Base-by-base conservation (phyloP, 441 rosid species). In the Adansonia gregorii region DNA sequence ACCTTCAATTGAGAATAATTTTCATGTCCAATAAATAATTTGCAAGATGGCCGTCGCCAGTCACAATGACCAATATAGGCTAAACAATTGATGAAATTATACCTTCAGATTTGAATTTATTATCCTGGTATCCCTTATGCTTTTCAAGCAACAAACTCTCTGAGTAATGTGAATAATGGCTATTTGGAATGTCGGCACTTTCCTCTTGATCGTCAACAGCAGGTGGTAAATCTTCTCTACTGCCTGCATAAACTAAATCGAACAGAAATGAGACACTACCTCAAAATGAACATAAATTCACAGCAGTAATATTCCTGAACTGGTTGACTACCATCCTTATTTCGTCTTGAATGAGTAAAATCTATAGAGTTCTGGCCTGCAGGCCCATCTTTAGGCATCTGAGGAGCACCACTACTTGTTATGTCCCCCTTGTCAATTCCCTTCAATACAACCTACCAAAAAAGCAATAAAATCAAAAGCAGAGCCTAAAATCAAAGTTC, bases 351-450 rank as follows among this genome's bases (percentile, higher is more conserved):
- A 73, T 87, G 92, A n/a, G 88, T 68, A 78, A 74, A 80, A 75
- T 93, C 95, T 2, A 45, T 56, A 0, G 87, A 52, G 85, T 84
- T 91, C 78, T 87, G 76, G 20, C 91, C 96, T 48, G 69, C 54
- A 54, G 90, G 80, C 73, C 90, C 97, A 81, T 94, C 98, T 87
- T 94, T 97, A 15, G 93, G 78, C 45, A 83, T 79, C 85, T 88
- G 98, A 56, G 95, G 39, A 35, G 39, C 39, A 35, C 39, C 39
- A 35, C 39, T 35, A 35, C 39, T 35, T 35, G 39, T 35, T 35
- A 35, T 35, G 39, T 35, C 39, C 39, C 39, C 39, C 39, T 35
- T 35, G 39, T 35, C 39, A 35, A 35, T 35, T 35, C 39, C 39
- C 39, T 35, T 35, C 39, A 35, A 35, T 3, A 35, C 39, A 35